Conservation (phyloP, 306 rosid genomes). For the Quercus berberidifolia region DNA sequence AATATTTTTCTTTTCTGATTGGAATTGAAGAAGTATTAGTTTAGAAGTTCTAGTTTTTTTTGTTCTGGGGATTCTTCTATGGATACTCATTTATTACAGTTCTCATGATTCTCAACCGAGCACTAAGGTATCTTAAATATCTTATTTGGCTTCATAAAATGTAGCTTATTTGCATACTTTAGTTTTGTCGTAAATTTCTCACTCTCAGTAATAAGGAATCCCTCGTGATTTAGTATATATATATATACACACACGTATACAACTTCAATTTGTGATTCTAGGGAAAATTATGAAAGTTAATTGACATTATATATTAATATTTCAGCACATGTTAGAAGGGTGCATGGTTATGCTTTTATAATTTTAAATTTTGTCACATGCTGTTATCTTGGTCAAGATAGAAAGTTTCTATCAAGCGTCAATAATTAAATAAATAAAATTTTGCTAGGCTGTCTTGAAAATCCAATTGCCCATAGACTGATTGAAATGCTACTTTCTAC, state of each 20-base stretch:
- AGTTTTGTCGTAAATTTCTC: not conserved
- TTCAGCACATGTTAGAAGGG: not conserved
- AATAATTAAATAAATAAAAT: not conserved
- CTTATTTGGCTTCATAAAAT: slow-evolving; percentile 9
- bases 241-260: no score
- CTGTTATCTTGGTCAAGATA: not conserved
- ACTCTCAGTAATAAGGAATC: slow-evolving; percentile 14
- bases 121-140: slow-evolving; percentile 64
- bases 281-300: no score
- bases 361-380: not conserved
- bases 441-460: not conserved
- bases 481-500: not conserved
- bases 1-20: not conserved
- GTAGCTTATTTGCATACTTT: slow-evolving; percentile 13
- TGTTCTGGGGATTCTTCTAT: slow-evolving; percentile 84
- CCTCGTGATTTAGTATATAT: not conserved
- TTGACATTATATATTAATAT: not conserved
- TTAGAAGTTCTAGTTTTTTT: slow-evolving; percentile 13
- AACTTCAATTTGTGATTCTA: not conserved
- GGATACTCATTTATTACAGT: slow-evolving; percentile 83
- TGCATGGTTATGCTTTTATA: not conserved
- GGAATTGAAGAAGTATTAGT: not conserved
- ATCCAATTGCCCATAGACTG: not conserved
- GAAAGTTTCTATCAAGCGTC: not conserved
- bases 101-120: slow-evolving; percentile 92